Evolutionary conservation across 768 basidiomycete genomes (phyloP).

Genomic region (Rhizopogon salebrosus): DNA sequence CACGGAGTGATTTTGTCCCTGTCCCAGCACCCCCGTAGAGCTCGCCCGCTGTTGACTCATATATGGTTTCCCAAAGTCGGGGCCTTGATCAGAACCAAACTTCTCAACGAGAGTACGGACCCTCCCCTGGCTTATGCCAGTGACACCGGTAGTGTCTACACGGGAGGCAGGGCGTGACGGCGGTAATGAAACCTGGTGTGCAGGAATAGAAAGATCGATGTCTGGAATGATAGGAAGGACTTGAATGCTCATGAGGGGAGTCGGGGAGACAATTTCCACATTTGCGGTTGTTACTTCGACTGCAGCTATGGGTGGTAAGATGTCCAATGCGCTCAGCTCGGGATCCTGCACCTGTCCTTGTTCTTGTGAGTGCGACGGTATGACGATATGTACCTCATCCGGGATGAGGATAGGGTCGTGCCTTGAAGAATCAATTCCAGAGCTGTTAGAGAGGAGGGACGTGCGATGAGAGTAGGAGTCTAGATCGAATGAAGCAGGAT

Average conservation of each 20-base stretch:
- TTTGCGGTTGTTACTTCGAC: neutral
- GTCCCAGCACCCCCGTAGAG: neutral
- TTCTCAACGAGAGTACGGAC: conserved; percentile 10
- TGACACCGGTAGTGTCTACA: conserved; percentile 4
- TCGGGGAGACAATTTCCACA: conserved; percentile 2
- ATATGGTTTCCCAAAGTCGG: conserved; percentile 3
- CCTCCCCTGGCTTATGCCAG: neutral
- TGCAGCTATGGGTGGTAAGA: conserved; percentile 9
- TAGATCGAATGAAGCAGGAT: neutral
- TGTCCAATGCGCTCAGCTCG: neutral
- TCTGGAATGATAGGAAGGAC: conserved; percentile 16
- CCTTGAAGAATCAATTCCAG: conserved; percentile 12
- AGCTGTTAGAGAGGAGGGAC: neutral
- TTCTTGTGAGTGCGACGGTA: neutral
- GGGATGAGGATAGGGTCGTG: conserved; percentile 13
- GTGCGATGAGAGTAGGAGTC: neutral
- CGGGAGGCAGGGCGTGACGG: conserved; percentile 22
- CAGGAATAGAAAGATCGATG: conserved; percentile 7
- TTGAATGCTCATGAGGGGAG: conserved; percentile 3
- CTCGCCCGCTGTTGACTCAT: neutral
- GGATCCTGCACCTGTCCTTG: conserved; percentile 1
- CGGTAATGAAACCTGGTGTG: conserved; percentile 18
- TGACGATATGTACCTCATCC: conserved; percentile 19
- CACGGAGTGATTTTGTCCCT: neutral
- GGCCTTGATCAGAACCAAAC: conserved; percentile 15